These are phyloP conservation scores for Aspergillus fumigatus DNA, from an alignment of 2,329 filamentous ascomycete species.

Conservation along the genomic window DNA sequence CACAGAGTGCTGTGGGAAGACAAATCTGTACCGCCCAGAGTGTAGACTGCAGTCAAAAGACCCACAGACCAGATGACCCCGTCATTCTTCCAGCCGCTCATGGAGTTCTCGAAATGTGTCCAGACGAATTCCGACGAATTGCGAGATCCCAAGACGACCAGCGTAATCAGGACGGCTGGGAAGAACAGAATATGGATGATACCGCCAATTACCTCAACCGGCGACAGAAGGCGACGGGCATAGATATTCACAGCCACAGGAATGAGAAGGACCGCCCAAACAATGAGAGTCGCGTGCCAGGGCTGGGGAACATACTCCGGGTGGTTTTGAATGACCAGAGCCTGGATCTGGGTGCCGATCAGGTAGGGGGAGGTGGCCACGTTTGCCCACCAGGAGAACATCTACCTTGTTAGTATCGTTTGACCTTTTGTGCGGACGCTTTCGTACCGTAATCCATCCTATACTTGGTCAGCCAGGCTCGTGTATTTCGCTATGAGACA, in stretches of 20 bases:
- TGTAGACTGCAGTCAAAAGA: conserved; percentile 14
- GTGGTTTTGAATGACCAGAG: conserved; percentile 22
- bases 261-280: conserved; percentile 44
- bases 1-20: not conserved
- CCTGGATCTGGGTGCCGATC: conserved; percentile 28
- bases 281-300: conserved; percentile 42
- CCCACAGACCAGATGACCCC: conserved; percentile 9
- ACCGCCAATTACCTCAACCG: conserved; percentile 47
- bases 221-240: conserved; percentile 41
- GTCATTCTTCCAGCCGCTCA: conserved; percentile 6
- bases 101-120: conserved; percentile 26
- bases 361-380: conserved; percentile 24
- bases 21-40: conserved; percentile 12
- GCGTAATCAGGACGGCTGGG: conserved; percentile 30
- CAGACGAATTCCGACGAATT: conserved; percentile 15
- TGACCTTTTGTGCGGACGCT: conserved; percentile 11
- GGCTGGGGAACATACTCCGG: conserved; percentile 15
- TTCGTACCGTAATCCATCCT: not conserved
- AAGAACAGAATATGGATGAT: conserved; percentile 43
- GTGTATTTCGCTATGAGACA: conserved; percentile 5
- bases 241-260: conserved; percentile 48
- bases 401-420: not conserved
- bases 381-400: conserved; percentile 27
- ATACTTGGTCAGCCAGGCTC: conserved; percentile 22
- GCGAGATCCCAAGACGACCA: conserved; percentile 10